These are phyloP conservation scores for Styphnolobium japonicum DNA, from an alignment of 306 rosid species.

Conservation along the genomic window DNA sequence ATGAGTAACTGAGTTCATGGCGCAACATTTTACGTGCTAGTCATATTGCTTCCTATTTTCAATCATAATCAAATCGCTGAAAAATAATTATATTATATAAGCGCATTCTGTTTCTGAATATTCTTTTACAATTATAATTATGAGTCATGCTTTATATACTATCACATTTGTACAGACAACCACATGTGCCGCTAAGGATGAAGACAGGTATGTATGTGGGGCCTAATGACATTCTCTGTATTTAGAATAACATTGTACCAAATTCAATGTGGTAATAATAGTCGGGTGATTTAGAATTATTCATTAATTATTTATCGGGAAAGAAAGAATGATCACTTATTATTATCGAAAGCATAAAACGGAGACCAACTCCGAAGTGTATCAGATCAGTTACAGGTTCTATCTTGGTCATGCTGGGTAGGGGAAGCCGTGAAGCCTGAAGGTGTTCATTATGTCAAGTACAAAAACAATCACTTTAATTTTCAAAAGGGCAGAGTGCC, in stretches of 20 bases:
- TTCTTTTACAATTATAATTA: background rate
- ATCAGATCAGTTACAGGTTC: too few species aligned
- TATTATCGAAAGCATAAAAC: too few species aligned
- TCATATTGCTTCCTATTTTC: too few species aligned
- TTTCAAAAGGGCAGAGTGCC: too few species aligned
- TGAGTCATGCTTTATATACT: background rate
- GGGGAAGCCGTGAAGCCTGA: too few species aligned
- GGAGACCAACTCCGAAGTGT: too few species aligned
- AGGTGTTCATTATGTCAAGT: background rate
- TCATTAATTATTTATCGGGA: background rate
- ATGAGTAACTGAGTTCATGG: background rate
- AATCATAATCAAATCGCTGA: too few species aligned
- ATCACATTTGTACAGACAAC: background rate
- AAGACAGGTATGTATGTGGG: slow-evolving; percentile 3
- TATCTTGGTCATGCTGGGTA: background rate
- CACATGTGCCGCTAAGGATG: background rate
- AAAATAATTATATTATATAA: too few species aligned
- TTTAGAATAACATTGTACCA: background rate
- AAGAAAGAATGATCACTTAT: background rate
- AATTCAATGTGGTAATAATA: background rate
- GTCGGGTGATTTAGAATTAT: background rate
- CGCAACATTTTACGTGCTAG: background rate
- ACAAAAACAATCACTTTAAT: background rate
- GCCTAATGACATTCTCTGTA: background rate
- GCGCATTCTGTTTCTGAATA: too few species aligned